Percentiles rank a stretch among this genome's conserved stretches.
Evolutionary conservation across 192 early-diverging fungal genomes (phyloP).

Genomic region (Coemansia sp.): DNA sequence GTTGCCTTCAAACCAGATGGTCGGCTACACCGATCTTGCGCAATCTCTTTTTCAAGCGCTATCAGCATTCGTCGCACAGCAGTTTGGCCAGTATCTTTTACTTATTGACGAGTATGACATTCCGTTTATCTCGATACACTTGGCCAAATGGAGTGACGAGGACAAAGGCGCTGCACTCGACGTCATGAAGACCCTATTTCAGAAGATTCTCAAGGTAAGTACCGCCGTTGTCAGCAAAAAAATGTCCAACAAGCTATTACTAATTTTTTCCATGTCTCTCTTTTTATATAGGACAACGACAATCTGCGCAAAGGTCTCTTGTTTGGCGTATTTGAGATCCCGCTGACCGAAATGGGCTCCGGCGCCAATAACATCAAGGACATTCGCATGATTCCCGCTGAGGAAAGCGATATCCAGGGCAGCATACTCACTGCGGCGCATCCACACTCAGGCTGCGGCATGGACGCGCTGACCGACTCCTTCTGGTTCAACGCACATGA

Average conservation of each 20-base stretch:
- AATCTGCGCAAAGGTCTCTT: constrained; percentile 28
- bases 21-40: not conserved
- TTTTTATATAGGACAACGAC: constrained; percentile 14
- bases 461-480: constrained; percentile 34
- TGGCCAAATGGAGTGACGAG: constrained; percentile 23
- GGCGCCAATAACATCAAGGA: constrained; percentile 50
- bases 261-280: too few species aligned
- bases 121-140: constrained; percentile 36
- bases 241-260: too few species aligned
- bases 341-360: constrained; percentile 42
- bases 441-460: constrained; percentile 30
- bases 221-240: too few species aligned
- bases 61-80: constrained; percentile 2
- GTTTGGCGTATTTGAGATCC: constrained; percentile 42
- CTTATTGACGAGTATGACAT: constrained; percentile 47
- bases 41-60: constrained; percentile 13
- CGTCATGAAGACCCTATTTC: constrained; percentile 22
- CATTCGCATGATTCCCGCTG: constrained; percentile 33
- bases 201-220: constrained; percentile 43
- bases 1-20: too few species aligned
- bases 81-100: constrained; percentile 35
- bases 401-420: constrained; percentile 34
- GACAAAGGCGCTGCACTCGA: constrained; percentile 16
- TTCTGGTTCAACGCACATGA: constrained; percentile 42
- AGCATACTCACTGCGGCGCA: constrained; percentile 18